Evolutionary conservation across 2,329 filamentous ascomycete species (phyloP).

Genomic region (Penicillium freii): DNA sequence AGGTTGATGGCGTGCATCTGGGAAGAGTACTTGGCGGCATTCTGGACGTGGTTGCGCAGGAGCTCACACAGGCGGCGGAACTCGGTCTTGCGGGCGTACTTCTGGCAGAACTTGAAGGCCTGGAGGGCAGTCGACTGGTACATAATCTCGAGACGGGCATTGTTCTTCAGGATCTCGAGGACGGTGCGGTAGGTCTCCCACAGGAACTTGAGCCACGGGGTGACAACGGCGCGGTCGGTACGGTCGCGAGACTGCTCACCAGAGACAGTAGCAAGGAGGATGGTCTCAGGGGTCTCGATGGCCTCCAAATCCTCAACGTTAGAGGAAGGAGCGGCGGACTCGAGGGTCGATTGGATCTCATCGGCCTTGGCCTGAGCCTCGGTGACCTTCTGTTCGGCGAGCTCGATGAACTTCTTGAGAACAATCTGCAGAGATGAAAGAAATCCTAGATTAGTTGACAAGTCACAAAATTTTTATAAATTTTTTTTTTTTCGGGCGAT

Average conservation of each 20-base stretch:
- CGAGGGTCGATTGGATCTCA: constrained; percentile 83
- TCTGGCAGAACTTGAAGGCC: constrained; percentile 97
- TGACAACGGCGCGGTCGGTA: constrained; percentile 96
- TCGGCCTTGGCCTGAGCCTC: constrained; percentile 95
- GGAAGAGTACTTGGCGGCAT: constrained; percentile 96
- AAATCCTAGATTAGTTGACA: constrained; percentile 12
- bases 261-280: constrained; percentile 94
- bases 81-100: constrained; percentile 98
- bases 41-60: constrained; percentile 96
- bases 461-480: no score
- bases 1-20: constrained; percentile 99
- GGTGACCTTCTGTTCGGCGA: constrained; percentile 93
- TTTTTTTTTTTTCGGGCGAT: not conserved
- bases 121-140: constrained; percentile 98
- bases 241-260: constrained; percentile 96
- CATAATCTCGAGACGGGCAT: constrained; percentile 93
- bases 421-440: constrained; percentile 60
- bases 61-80: constrained; percentile 98
- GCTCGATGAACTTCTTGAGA: constrained; percentile 95
- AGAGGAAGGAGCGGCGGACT: constrained; percentile 67
- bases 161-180: constrained; percentile 97
- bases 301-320: constrained; percentile 95
- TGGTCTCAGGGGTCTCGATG: constrained; percentile 95
- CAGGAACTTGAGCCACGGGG: constrained; percentile 97
- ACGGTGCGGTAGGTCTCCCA: constrained; percentile 99